Evolutionary conservation across 345 rosid species (phyloP), one percentile per base, ranked within the genome.

Genomic region (Eucalyptus melliodora): DNA sequence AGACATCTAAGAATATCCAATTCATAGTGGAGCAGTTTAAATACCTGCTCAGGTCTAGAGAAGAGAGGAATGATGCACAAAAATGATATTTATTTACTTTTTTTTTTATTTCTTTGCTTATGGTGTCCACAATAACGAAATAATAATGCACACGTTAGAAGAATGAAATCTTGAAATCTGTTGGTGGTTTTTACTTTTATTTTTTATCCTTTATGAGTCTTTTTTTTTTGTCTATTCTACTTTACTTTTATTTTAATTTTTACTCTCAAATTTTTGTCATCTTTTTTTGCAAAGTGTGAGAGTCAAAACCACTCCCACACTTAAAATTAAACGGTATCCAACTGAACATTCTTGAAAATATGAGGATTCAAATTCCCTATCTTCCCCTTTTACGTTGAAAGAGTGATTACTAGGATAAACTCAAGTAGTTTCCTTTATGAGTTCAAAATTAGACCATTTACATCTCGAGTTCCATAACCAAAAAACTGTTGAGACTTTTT

Each of bases 271-370:
- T 47, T 47, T 47, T 47, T 47, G 4, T 47, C 12, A 47, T 47
- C 0, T 1, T 10, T 47, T 47, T 12, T 47, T 47, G 0, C 1
- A 47, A 47, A 47, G 4, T 47, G 49, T 47, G 12, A 47, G 1
- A 47, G 49, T 47, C 1, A 45, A 11, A 11, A 11, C 5, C 2
- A 47, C 49, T 47, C 13, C 0, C 49, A 47, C 49, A 47, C 0
- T 47, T 47, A 11, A 47, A 47, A 47, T 47, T 47, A 47, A 47
- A 47, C 11, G 5, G 1, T 47, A 0, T 0, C 0, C 2, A 47
- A 0, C 49, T 47, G 0, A 47, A 47, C 13, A 0, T 0, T 47
- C 0, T 47, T 47, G 0, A 47, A 47, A 47, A 47, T 47, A 1
- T 47, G 13, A 47, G 12, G 5, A 47, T 47, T 47, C 13, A 0